Evolutionary conservation across 192 early-diverging fungal species (phyloP).

Genomic region (Gamsiella multidivaricata): DNA sequence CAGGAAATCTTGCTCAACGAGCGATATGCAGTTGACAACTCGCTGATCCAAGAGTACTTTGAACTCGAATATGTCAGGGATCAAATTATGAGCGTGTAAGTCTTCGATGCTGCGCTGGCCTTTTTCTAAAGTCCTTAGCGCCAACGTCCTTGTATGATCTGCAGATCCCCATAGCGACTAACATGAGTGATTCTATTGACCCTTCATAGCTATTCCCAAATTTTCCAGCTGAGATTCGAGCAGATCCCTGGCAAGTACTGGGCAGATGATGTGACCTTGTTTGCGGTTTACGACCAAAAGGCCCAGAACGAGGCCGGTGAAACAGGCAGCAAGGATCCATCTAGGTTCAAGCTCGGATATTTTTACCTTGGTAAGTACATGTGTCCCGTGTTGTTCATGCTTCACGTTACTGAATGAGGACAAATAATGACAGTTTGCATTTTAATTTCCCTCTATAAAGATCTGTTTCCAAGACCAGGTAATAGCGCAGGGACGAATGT

Average conservation of each 20-base stretch:
- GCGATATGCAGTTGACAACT: conserved; percentile 80
- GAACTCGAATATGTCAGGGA: conserved; percentile 64
- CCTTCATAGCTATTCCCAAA: conserved; percentile 73
- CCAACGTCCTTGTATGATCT: too few relatives aligned
- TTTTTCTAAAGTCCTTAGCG: too few relatives aligned
- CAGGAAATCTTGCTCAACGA: conserved; percentile 76
- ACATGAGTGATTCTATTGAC: too few relatives aligned
- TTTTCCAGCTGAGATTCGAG: conserved; percentile 76
- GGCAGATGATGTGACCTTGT: conserved; percentile 85
- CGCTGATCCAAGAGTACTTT: conserved; percentile 85
- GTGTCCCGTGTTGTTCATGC: too few relatives aligned
- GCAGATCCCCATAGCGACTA: too few relatives aligned
- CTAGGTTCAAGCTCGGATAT: conserved; percentile 46
- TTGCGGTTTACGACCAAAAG: conserved; percentile 78
- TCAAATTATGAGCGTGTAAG: conserved; percentile 57
- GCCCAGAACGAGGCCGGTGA: conserved; percentile 55
- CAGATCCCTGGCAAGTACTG: conserved; percentile 70
- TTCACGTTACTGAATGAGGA: background rate
- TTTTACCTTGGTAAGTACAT: conserved; percentile 38
- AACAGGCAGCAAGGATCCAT: conserved; percentile 6
- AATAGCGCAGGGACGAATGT: background rate
- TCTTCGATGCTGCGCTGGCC: background rate
- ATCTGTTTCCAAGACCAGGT: conserved; percentile 78
- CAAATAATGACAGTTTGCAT: background rate
- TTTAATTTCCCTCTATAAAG: conserved; percentile 42